These are phyloP conservation scores for Trametes cubensis DNA, from an alignment of 768 basidiomycete species.

Conservation along the genomic window DNA sequence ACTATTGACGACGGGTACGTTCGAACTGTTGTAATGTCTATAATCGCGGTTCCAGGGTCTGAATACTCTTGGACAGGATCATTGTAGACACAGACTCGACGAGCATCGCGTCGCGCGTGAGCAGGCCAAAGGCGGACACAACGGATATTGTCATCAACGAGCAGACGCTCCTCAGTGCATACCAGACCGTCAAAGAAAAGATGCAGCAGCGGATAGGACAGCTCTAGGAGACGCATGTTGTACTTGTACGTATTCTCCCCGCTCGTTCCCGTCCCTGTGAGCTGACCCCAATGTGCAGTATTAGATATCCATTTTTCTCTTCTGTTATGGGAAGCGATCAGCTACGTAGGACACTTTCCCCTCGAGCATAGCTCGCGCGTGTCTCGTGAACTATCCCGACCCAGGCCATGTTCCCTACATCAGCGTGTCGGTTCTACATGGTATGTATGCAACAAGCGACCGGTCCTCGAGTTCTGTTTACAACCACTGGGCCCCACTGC, in stretches of 20 bases:
- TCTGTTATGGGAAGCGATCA: background rate
- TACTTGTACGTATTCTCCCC: conserved; percentile 7
- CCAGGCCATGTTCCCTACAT: no score
- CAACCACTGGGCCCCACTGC: no score
- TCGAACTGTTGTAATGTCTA: background rate
- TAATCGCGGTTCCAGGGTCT: background rate
- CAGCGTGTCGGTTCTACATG: no score
- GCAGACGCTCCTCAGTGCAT: conserved; percentile 92
- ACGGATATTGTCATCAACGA: conserved; percentile 99
- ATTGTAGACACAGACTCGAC: conserved; percentile 96
- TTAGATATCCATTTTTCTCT: background rate
- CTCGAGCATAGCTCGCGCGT: background rate
- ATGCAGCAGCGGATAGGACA: conserved; percentile 83
- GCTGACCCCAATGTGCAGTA: background rate
- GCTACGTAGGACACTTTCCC: background rate
- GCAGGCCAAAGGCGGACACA: conserved; percentile 88
- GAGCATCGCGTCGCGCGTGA: conserved; percentile 94
- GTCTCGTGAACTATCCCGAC: no score
- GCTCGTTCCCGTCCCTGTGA: background rate
- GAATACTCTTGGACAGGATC: conserved; percentile 54
- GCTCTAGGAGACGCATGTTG: conserved; percentile 45
- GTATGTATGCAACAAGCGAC: no score
- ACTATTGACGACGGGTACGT: conserved; percentile 96
- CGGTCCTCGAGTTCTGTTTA: no score
- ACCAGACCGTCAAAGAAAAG: conserved; percentile 85